Percentiles rank a stretch among this genome's conserved stretches.
Evolutionary conservation across 1,284 basidiomycete genomes (phyloP).

Genomic region (Pseudozyma sp.): DNA sequence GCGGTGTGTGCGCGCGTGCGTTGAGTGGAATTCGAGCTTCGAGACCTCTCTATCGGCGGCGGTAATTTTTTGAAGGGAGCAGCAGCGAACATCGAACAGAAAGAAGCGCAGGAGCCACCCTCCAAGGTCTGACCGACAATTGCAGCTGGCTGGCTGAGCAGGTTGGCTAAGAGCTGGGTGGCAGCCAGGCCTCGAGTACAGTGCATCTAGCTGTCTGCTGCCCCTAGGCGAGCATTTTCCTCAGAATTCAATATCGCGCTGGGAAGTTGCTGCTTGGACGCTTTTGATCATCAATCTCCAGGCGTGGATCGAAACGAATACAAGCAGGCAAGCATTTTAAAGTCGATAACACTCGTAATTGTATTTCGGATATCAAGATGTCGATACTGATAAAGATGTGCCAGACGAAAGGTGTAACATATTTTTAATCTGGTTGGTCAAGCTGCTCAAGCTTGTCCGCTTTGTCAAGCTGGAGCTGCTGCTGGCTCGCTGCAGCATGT

Average conservation of each 20-base stretch:
- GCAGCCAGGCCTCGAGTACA: background rate
- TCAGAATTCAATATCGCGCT: background rate
- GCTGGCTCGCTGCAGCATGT: no score
- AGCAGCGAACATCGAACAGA: conserved; percentile 3
- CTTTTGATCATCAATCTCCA: background rate
- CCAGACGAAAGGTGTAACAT: background rate
- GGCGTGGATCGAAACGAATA: conserved; percentile 26
- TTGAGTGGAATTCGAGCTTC: background rate
- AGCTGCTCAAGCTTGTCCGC: no score
- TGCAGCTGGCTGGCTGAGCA: no score
- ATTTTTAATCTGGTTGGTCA: no score
- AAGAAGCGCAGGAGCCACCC: conserved; percentile 42
- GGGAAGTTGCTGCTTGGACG: background rate
- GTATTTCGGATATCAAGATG: background rate
- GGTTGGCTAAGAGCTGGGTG: conserved; percentile 11
- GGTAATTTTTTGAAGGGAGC: background rate
- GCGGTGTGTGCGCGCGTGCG: conserved; percentile 19
- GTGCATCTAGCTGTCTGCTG: conserved; percentile 14
- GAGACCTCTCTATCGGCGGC: conserved; percentile 11
- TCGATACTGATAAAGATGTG: background rate
- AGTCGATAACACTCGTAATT: conserved; percentile 26
- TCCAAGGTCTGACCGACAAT: background rate
- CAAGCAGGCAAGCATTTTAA: conserved; percentile 1
- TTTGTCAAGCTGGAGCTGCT: no score
- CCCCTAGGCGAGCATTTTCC: conserved; percentile 14